Conservation (phyloP, 2,329 filamentous ascomycete genomes). For the Fusarium euwallaceae region DNA sequence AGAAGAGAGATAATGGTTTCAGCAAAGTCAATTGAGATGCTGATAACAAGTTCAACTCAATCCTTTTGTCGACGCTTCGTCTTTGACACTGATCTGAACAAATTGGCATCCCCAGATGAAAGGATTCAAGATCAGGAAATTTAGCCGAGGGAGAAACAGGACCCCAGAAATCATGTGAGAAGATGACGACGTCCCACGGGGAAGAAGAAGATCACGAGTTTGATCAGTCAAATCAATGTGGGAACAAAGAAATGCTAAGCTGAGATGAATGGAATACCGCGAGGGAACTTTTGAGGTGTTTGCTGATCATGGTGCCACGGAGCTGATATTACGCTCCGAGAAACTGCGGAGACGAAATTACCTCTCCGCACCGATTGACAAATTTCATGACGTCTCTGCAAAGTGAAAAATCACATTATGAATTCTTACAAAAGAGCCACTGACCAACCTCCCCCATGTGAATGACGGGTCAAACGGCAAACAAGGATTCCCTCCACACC, state of each 20-base stretch:
- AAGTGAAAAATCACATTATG: not conserved
- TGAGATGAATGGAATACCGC: not conserved
- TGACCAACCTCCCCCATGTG: not conserved
- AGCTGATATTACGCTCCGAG: not conserved
- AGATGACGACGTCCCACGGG: slow-evolving; percentile 12
- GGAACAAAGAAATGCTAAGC: not conserved
- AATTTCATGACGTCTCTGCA: slow-evolving; percentile 17
- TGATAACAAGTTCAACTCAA: not conserved
- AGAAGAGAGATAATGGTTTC: not conserved
- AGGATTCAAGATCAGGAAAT: not conserved
- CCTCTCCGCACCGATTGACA: not conserved
- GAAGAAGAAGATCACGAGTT: not conserved
- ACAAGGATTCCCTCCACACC: not conserved
- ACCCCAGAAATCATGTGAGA: slow-evolving; percentile 31
- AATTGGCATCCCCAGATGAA: slow-evolving; percentile 3
- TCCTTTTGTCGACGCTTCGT: slow-evolving; percentile 6
- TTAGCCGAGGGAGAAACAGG: slow-evolving; percentile 26
- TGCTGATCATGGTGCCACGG: not conserved
- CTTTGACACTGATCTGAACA: not conserved
- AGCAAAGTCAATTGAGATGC: not conserved
- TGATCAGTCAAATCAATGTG: slow-evolving; percentile 2
- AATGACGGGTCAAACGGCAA: slow-evolving; percentile 1
- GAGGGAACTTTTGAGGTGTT: slow-evolving; percentile 29
- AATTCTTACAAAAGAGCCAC: slow-evolving; percentile 12
- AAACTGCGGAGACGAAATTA: slow-evolving; percentile 6